Evolutionary conservation across 495 filamentous ascomycete genomes (phyloP), one percentile per base, ranked within the genome.

Genomic region (Tuber brumale): DNA sequence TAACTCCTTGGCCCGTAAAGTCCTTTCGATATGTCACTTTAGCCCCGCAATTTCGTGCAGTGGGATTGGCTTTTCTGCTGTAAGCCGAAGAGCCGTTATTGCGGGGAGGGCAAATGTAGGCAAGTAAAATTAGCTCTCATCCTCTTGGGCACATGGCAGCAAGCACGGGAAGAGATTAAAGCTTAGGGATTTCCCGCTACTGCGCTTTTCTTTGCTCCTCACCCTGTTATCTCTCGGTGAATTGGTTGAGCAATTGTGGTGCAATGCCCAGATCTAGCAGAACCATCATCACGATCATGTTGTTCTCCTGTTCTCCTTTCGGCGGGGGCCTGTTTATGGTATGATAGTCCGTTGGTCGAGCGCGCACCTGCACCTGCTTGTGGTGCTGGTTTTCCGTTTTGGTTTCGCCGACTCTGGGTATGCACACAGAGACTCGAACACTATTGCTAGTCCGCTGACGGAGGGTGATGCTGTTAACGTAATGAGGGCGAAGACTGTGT

Each of bases 351-450:
- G n/a, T 45, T 80, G 61, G 39, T 39, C 51, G 78, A 18, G 16
- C 44, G 8, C 31, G 12, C 74, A 12, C 16, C 39, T 8, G 45
- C 46, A 69, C 44, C 77, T 72, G 18, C 70, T 69, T 81, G 79
- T 39, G 81, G 75, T 35, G 27, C 37, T 27, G 74, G 76, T 10
- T 81, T 79, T 45, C 76, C 74, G 27, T 79, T 81, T 48, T 81
- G 42, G 75, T 43, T 90, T 88, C 74, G 87, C 85, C 71, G 89
- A 89, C 84, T 83, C 86, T 6, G 84, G 82, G 78, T 89, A 89
- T 80, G 84, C 87, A 44, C 87, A 44, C 83, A 83, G 23, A 87
- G 89, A 80, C 85, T 90, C 41, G 83, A 86, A 82, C 72, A 85
- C 85, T 21, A 85, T 86, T 43, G 82, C 85, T 16, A 84, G 85